Evolutionary conservation across 2,329 filamentous ascomycete genomes (phyloP).

Genomic region (Bipolaris bicolor): DNA sequence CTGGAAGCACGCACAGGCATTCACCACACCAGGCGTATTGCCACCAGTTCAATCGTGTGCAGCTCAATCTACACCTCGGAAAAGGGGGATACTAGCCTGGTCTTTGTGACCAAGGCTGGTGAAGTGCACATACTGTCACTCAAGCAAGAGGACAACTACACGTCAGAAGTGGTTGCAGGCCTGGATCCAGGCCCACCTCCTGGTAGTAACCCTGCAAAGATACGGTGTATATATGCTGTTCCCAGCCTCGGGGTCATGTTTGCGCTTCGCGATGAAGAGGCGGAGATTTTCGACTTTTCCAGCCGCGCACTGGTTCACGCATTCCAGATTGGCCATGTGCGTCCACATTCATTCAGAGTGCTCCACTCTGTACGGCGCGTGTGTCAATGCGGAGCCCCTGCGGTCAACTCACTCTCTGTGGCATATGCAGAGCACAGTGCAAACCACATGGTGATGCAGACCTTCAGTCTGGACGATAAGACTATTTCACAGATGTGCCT

Average conservation of each 20-base stretch:
- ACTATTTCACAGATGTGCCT: constrained; percentile 63
- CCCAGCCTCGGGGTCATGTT: constrained; percentile 66
- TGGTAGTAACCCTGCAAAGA: constrained; percentile 51
- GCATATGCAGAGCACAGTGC: constrained; percentile 67
- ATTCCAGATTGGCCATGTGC: constrained; percentile 65
- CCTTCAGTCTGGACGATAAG: constrained; percentile 62
- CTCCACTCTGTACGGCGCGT: constrained; percentile 61
- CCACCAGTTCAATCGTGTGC: constrained; percentile 33
- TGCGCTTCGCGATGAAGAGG: constrained; percentile 62
- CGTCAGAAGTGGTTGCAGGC: constrained; percentile 43
- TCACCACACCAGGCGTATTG: constrained; percentile 39
- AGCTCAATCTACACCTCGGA: constrained; percentile 35
- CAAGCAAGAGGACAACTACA: constrained; percentile 30
- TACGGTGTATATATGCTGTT: constrained; percentile 65
- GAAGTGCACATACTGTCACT: constrained; percentile 44
- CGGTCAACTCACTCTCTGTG: constrained; percentile 68
- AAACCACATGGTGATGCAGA: constrained; percentile 69
- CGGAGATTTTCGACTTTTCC: constrained; percentile 67
- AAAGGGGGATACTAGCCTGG: constrained; percentile 38
- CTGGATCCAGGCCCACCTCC: constrained; percentile 45
- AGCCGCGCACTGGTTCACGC: constrained; percentile 65
- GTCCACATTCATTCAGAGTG: constrained; percentile 65
- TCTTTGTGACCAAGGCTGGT: constrained; percentile 44
- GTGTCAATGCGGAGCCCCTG: constrained; percentile 61
- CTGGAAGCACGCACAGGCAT: constrained; percentile 57